Evolutionary conservation across 2,329 filamentous ascomycete genomes (phyloP).

Genomic region (Claviceps sorghi): DNA sequence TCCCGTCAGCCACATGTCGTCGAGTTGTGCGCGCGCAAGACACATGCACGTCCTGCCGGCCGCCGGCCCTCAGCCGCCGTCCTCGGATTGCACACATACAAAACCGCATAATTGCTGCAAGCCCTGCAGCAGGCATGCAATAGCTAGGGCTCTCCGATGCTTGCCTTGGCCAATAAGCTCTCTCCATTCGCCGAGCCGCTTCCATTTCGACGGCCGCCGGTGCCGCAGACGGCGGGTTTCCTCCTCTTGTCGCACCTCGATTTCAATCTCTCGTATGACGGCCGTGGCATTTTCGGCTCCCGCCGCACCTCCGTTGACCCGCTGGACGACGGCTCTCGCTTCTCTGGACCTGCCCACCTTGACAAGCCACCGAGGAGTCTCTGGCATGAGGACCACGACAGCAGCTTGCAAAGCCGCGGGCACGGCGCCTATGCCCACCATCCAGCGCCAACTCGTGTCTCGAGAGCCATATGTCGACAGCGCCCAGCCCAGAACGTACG

Average conservation of each 20-base stretch:
- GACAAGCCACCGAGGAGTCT: conserved; percentile 80
- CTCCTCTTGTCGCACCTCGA: conserved; percentile 58
- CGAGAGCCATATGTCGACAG: conserved; percentile 42
- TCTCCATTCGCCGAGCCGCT: conserved; percentile 32
- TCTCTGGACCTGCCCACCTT: conserved; percentile 46
- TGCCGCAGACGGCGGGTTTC: conserved; percentile 28
- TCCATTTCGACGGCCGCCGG: conserved; percentile 15
- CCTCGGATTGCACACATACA: conserved; percentile 27
- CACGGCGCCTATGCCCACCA: conserved; percentile 71
- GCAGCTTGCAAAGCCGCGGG: conserved; percentile 60
- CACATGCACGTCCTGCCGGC: too few species aligned
- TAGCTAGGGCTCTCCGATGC: conserved; percentile 61
- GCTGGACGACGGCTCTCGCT: conserved; percentile 50
- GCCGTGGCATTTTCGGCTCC: conserved; percentile 33
- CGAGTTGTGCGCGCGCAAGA: background rate
- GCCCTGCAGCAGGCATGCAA: conserved; percentile 76
- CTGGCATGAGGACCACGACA: conserved; percentile 61
- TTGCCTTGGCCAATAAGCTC: conserved; percentile 43
- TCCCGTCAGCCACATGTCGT: conserved; percentile 1
- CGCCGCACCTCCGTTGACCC: conserved; percentile 44
- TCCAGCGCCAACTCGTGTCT: conserved; percentile 67
- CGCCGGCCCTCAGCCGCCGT: too few species aligned
- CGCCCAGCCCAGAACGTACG: conserved; percentile 70
- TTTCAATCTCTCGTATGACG: conserved; percentile 55
- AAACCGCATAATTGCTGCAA: conserved; percentile 83